Conservation (phyloP, 768 basidiomycete species). For the Crepidotus variabilis region DNA sequence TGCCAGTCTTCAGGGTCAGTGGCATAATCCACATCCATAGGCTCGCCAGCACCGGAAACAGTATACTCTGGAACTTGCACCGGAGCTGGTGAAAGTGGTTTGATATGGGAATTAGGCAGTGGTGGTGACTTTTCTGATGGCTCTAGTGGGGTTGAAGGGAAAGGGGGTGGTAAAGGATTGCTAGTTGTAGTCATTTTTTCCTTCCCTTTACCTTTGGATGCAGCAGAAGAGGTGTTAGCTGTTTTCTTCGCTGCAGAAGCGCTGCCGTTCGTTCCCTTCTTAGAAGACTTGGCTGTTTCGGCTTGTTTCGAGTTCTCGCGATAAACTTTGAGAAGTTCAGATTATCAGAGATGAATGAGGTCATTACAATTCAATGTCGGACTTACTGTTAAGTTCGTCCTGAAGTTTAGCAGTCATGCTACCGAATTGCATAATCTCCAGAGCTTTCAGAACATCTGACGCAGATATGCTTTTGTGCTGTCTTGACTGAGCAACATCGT, state of each 20-base stretch:
- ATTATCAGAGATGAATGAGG: not conserved
- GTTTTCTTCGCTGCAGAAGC: not conserved
- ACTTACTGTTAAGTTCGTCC: constrained; percentile 59
- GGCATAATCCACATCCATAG: constrained; percentile 5
- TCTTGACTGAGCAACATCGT: constrained; percentile 81
- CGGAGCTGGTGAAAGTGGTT: not conserved
- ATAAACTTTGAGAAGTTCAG: constrained; percentile 42
- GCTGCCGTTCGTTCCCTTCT: constrained; percentile 23
- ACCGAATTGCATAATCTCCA: constrained; percentile 74
- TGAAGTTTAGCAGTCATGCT: constrained; percentile 65
- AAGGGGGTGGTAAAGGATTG: constrained; percentile 23
- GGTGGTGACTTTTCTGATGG: not conserved
- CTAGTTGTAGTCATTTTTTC: constrained; percentile 23
- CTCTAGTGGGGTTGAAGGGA: constrained; percentile 25
- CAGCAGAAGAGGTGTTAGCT: constrained; percentile 18
- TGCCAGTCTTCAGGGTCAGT: constrained; percentile 13
- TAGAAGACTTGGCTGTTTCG: constrained; percentile 34
- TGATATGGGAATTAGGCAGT: not conserved
- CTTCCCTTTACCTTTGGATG: constrained; percentile 33
- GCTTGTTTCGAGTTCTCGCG: constrained; percentile 60
- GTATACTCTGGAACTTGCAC: not conserved
- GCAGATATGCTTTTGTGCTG: constrained; percentile 89
- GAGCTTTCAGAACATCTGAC: constrained; percentile 84
- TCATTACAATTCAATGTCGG: too few species aligned
- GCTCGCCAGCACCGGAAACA: not conserved